Conservation (phyloP, 176 grass and related monocot genomes). For the Oryza meyeriana region DNA sequence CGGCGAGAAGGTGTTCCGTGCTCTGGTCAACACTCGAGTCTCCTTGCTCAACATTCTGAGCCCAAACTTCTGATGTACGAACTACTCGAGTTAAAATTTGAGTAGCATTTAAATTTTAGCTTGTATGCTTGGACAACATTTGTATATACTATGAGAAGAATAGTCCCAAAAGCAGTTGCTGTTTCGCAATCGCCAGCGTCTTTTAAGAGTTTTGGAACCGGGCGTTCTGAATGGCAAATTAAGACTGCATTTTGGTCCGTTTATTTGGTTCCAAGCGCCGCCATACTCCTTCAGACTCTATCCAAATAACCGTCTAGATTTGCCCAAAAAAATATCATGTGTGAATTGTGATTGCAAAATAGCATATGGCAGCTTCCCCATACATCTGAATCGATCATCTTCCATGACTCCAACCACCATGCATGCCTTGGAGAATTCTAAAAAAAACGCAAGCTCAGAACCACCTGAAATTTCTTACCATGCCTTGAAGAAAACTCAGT, state of each 20-base stretch:
- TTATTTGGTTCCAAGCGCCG: not conserved
- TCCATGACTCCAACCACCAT: not conserved
- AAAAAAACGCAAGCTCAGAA: not conserved
- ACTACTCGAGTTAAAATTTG: not conserved
- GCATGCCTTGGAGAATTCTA: no score
- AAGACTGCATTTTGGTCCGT: not conserved
- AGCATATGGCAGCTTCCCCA: not conserved
- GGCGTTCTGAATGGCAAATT: not conserved
- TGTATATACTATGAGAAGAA: slow-evolving; percentile 11
- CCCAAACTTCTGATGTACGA: slow-evolving; percentile 37
- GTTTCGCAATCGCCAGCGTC: slow-evolving; percentile 12
- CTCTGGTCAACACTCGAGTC: slow-evolving; percentile 57
- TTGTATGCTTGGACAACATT: slow-evolving; percentile 13
- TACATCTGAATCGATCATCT: no score
- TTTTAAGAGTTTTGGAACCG: slow-evolving; percentile 6
- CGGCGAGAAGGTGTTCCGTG: slow-evolving; percentile 57
- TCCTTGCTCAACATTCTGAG: slow-evolving; percentile 72
- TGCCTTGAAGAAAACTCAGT: not conserved
- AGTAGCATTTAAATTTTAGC: not conserved
- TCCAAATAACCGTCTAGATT: not conserved
- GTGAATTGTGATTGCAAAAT: not conserved
- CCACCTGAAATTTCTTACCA: not conserved
- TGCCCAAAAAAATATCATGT: not conserved
- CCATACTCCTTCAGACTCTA: not conserved
- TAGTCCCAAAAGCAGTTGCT: not conserved